These are phyloP conservation scores for Candida pseudoglaebosa DNA, from an alignment of 805 yeast species.

Conservation along the genomic window DNA sequence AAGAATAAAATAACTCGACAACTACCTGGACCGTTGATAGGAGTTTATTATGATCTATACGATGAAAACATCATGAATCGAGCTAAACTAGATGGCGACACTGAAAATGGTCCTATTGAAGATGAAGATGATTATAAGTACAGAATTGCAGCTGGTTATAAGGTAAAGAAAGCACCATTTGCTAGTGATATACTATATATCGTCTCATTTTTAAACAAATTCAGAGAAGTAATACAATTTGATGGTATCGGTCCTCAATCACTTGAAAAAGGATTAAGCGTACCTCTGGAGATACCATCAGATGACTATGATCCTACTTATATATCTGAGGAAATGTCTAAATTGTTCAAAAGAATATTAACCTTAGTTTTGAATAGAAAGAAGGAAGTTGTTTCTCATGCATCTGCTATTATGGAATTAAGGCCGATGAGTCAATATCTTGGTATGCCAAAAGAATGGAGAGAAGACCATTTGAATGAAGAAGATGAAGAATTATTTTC, in stretches of 20 bases:
- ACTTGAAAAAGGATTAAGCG: slow-evolving; percentile 32
- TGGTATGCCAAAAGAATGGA: slow-evolving; percentile 41
- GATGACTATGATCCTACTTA: slow-evolving; percentile 5
- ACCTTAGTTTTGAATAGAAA: slow-evolving; percentile 36
- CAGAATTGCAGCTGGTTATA: slow-evolving; percentile 32
- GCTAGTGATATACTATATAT: slow-evolving; percentile 33
- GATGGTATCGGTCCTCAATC: slow-evolving; percentile 31
- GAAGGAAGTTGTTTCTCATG: slow-evolving; percentile 21
- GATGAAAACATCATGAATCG: slow-evolving; percentile 29
- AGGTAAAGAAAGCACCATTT: slow-evolving; percentile 18
- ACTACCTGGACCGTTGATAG: slow-evolving; percentile 38
- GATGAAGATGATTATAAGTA: slow-evolving; percentile 17
- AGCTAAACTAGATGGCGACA: neutral
- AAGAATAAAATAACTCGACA: slow-evolving; percentile 28
- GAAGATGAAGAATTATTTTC: slow-evolving; percentile 6
- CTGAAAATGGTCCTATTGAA: slow-evolving; percentile 5
- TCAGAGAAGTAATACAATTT: slow-evolving; percentile 19
- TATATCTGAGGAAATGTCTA: slow-evolving; percentile 30
- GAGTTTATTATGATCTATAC: slow-evolving; percentile 31
- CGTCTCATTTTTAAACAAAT: slow-evolving; percentile 29
- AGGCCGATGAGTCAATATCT: slow-evolving; percentile 20
- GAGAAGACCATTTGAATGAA: slow-evolving; percentile 11
- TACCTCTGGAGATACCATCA: slow-evolving; percentile 9
- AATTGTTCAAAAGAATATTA: slow-evolving; percentile 27
- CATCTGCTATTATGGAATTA: slow-evolving; percentile 33